Evolutionary conservation across 2,329 filamentous ascomycete genomes (phyloP), one percentile per base, ranked within the genome.

Genomic region (Diaporthe velutina): DNA sequence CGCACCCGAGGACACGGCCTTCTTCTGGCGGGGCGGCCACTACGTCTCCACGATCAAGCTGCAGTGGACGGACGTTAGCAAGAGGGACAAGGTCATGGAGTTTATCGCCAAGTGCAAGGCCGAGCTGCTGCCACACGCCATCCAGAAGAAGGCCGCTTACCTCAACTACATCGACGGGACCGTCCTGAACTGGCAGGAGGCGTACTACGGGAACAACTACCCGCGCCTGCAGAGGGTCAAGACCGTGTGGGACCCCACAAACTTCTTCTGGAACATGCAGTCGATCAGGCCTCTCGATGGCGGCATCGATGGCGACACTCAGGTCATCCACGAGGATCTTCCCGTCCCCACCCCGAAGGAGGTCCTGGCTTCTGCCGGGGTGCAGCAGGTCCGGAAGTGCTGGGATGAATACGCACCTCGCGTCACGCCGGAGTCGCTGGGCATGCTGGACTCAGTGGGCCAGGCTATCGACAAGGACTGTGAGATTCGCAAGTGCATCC

Each of bases 141-240:
- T 54, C n/a, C 50, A 54, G 50, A n/a, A 54, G 50, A 54, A 54
- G 50, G 50, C 48, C 22, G 48, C 48, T 9, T 52, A 52, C 48
- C 22, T 52, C 48, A 52, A 52, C 48, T 52, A 52, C 48, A 52
- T 52, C 48, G 48, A 52, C 48, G 48, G 48, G n/a, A n/a, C 48
- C 48, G 48, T 52, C 22, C 22, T 13, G 48, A 12, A 52, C n/a
- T 52, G 48, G 48, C 48, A 52, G 22, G 48, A 52, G 48, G 48
- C 48, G 9, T 52, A 52, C 48, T 52, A n/a, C 48, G 48, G 48
- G 48, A 13, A 52, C 22, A 52, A 52, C 48, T 52, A 52, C n/a
- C 48, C n/a, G 48, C 48, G 48, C 48, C 48, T 52, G 48, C 48
- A 52, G 48, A 52, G 48, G n/a, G 48, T 52, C n/a, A 52, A 52